phyloP scores from a whole-genome alignment of 2,329 filamentous ascomycete genomes.

The Diaporthe australafricana region DNA sequence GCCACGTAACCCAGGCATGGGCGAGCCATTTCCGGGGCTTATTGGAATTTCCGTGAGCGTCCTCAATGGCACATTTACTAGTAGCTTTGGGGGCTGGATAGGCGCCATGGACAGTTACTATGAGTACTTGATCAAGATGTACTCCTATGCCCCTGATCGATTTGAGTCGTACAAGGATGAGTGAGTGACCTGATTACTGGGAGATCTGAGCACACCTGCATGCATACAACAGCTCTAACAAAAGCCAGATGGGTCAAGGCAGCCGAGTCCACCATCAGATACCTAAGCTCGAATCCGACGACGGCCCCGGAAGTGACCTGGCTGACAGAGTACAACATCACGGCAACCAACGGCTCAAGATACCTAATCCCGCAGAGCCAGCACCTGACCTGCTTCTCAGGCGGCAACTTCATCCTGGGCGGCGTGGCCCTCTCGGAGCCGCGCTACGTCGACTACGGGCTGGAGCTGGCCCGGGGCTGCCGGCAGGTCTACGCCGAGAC shows the following conservation, averaged over 20 bases:
- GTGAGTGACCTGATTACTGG: neutral
- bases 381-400: constrained; percentile 14
- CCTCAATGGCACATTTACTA: constrained; percentile 1
- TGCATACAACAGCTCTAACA: neutral
- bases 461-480: constrained; percentile 16
- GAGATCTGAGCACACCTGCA: too few relatives aligned
- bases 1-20: neutral
- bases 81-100: constrained; percentile 22
- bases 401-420: constrained; percentile 21
- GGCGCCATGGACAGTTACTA: constrained; percentile 22
- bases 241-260: constrained; percentile 7
- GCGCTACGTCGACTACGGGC: constrained; percentile 5
- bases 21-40: constrained; percentile 6
- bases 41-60: constrained; percentile 3
- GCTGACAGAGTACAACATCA: constrained; percentile 11
- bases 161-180: constrained; percentile 9
- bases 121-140: constrained; percentile 29
- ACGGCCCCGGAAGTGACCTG: neutral
- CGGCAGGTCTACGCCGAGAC: neutral
- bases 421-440: neutral
- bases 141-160: constrained; percentile 20
- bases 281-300: constrained; percentile 22
- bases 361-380: constrained; percentile 13
- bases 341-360: neutral
- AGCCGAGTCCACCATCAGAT: constrained; percentile 19